Percentiles rank a stretch among this genome's conserved stretches.
phyloP scores from a whole-genome alignment of 1,284 basidiomycete species.

The Apiotrichum brassicae region DNA sequence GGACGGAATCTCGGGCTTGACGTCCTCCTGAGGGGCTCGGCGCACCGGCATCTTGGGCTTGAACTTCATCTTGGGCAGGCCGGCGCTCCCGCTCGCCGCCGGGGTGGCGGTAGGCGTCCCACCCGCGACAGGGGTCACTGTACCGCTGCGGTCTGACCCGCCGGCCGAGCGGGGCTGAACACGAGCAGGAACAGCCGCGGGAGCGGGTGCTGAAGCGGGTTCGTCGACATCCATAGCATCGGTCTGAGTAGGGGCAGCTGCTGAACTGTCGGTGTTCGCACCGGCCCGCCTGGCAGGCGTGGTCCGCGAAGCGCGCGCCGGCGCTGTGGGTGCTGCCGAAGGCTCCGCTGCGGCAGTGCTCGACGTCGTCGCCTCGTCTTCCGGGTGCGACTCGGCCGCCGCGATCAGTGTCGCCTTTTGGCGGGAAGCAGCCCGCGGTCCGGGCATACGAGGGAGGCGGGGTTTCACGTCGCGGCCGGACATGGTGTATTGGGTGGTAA shows the following conservation, averaged over 20 bases:
- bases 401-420: slow-evolving; percentile 8
- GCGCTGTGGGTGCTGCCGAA: not conserved
- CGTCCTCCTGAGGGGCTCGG: slow-evolving; percentile 22
- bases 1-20: slow-evolving; percentile 4
- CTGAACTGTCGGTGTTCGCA: no score
- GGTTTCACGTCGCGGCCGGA: slow-evolving; percentile 11
- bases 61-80: slow-evolving; percentile 39
- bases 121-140: not conserved
- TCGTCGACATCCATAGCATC: slow-evolving; percentile 6
- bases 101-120: not conserved
- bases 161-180: not conserved
- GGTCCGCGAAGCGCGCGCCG: not conserved
- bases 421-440: slow-evolving; percentile 1
- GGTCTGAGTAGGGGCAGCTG: not conserved
- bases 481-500: no score
- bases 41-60: slow-evolving; percentile 42
- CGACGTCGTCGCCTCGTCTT: not conserved
- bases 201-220: not conserved
- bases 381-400: slow-evolving; percentile 3
- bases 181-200: not conserved
- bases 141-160: not conserved
- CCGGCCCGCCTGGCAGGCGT: no score
- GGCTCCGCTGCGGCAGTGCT: not conserved
- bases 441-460: slow-evolving; percentile 14
- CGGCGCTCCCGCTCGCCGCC: not conserved